Conservation (phyloP, 2,329 filamentous ascomycete species). For the Scytalidium lignicola region DNA sequence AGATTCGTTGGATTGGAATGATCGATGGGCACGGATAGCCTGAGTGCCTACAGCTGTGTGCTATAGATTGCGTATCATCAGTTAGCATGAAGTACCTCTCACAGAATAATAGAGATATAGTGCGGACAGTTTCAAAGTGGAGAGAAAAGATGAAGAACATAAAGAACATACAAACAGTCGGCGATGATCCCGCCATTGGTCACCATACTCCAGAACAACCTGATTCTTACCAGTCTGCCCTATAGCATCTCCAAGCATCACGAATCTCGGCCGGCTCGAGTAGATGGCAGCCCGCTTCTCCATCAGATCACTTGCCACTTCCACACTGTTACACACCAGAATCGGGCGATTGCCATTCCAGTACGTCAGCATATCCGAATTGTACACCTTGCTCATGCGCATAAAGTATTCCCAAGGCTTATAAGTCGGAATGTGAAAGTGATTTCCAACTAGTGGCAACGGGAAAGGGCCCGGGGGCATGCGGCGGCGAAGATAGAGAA, state of each 20-base stretch:
- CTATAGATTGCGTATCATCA: not conserved
- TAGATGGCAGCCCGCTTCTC: constrained; percentile 40
- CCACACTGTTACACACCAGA: constrained; percentile 38
- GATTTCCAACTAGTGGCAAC: constrained; percentile 4
- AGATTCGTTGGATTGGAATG: not conserved
- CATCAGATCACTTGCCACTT: constrained; percentile 36
- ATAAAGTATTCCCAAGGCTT: constrained; percentile 5
- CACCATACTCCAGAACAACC: not conserved
- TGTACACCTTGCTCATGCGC: constrained; percentile 3
- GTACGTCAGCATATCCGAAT: constrained; percentile 2
- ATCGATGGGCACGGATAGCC: not conserved
- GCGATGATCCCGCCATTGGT: not conserved
- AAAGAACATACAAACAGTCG: not conserved
- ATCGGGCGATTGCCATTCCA: constrained; percentile 23
- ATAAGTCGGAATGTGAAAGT: constrained; percentile 2
- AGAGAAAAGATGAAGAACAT: not conserved
- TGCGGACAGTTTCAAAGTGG: too few relatives aligned
- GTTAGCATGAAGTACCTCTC: too few relatives aligned
- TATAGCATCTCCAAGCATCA: not conserved
- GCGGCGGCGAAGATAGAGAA: not conserved
- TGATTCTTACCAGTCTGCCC: not conserved
- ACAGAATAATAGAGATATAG: too few relatives aligned
- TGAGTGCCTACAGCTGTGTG: not conserved
- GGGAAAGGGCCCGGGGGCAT: constrained; percentile 7
- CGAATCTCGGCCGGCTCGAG: constrained; percentile 34